Base-by-base conservation (phyloP, 768 basidiomycete species). In the Termitomyces sp. region DNA sequence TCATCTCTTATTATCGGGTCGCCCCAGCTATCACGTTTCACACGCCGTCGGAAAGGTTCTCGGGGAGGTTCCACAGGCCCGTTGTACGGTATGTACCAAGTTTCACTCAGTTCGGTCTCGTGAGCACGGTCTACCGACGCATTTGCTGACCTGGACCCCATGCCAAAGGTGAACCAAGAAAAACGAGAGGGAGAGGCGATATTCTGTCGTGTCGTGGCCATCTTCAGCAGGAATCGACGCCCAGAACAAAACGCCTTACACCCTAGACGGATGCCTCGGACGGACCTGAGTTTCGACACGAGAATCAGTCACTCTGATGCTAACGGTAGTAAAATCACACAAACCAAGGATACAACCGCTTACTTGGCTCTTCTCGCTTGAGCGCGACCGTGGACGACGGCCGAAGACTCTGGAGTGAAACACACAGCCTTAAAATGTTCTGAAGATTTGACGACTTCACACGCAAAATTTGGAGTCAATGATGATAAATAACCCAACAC, bases 71-170 rank as follows among this genome's bases (percentile, higher is more conserved):
- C 84, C 68, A 80, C 79, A 1, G 85, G 83, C 0, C 83, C 83
- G 59, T 80, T 82, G 73, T 86, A 85, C 0, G 84, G 83, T 47
- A 81, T 81, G 68, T 84, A 84, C 79, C 82, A 83, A 55, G 83
- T 79, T 19, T 79, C 78, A 14, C 64, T 52, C n/a, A 54, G 48
- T 43, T 55, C 57, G 41, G 17, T 53, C 43, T 59, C 56, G 30
- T 53, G 52, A 32, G 54, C 35, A 25, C 44, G 61, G 35, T 39
- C 45, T 27, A 49, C 40, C 11, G 54, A 44, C 21, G 59, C 44
- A 43, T 59, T 61, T 17, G 56, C 39, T 35, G 60, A 55, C 43
- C 62, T 56, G 43, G 47, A 52, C 23, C 58, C 48, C 49, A 65
- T 41, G 11, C 60, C 59, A 37, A 62, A 56, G 30, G 62, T 59